Conservation (phyloP, 441 rosid genomes). For the Viola pubescens region DNA sequence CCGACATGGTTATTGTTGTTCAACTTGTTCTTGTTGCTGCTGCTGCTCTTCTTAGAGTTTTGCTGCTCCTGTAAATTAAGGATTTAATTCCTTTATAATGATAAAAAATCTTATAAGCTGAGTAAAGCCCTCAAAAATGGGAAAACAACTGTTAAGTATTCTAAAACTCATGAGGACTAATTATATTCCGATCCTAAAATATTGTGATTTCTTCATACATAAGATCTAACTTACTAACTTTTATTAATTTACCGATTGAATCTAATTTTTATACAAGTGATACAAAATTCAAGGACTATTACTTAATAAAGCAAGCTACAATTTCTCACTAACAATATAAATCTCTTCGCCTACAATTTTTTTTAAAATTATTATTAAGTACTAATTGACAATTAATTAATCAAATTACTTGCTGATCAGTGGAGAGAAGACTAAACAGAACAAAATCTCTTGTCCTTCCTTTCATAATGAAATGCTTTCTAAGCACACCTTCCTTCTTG, state of each 20-base stretch:
- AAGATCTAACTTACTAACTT: too few relatives aligned
- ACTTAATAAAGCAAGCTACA: neutral
- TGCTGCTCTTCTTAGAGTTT: neutral
- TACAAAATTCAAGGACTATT: neutral
- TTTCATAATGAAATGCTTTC: constrained; percentile 12
- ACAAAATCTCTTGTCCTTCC: constrained; percentile 10
- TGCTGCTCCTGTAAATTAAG: neutral
- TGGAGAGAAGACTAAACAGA: neutral
- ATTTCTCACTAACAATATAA: neutral
- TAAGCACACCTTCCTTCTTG: constrained; percentile 12
- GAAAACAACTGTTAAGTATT: too few relatives aligned
- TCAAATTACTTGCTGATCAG: neutral
- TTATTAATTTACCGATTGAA: too few relatives aligned
- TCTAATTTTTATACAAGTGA: too few relatives aligned
- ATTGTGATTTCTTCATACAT: too few relatives aligned
- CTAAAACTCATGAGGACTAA: too few relatives aligned
- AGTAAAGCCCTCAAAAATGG: too few relatives aligned
- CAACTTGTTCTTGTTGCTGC: too few relatives aligned
- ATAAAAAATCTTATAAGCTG: too few relatives aligned
- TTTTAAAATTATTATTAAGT: neutral
- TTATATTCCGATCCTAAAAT: too few relatives aligned
- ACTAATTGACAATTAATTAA: neutral
- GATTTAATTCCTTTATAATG: too few relatives aligned
- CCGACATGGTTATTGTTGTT: too few relatives aligned
- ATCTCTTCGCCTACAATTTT: neutral